Percentiles rank a stretch among this genome's conserved stretches.
Evolutionary conservation across 2,329 filamentous ascomycete species (phyloP).

Genomic region (Cladosporium velox): DNA sequence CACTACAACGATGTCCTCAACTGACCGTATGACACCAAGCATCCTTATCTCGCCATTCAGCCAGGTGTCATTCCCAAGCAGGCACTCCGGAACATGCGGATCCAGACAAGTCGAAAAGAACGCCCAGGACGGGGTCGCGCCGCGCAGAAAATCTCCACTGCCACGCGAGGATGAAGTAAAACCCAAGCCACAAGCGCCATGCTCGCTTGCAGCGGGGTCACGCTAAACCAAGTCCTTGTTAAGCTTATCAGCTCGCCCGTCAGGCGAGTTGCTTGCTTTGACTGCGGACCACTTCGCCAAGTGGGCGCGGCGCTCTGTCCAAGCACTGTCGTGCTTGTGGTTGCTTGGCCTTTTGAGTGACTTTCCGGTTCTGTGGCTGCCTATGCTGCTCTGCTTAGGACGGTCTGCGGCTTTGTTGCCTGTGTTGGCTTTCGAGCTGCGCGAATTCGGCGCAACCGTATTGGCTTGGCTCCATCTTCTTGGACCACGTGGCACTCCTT

Average conservation of each 20-base stretch:
- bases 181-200: slow-evolving; percentile 19
- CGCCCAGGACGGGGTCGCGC: slow-evolving; percentile 10
- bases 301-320: slow-evolving; percentile 15
- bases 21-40: not conserved
- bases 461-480: slow-evolving; percentile 2
- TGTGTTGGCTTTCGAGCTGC: not conserved
- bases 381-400: not conserved
- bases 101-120: slow-evolving; percentile 18
- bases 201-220: slow-evolving; percentile 15
- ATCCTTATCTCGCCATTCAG: not conserved
- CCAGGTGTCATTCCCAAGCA: slow-evolving; percentile 5
- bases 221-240: slow-evolving; percentile 20
- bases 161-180: slow-evolving; percentile 21
- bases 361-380: not conserved
- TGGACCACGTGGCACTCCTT: slow-evolving; percentile 7
- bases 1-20: not conserved
- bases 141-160: slow-evolving; percentile 13
- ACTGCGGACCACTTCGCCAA: slow-evolving; percentile 19
- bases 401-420: slow-evolving; percentile 4
- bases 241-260: slow-evolving; percentile 20
- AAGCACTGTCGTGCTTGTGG: slow-evolving; percentile 17
- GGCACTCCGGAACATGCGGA: slow-evolving; percentile 18
- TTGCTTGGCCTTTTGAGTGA: slow-evolving; percentile 17
- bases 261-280: slow-evolving; percentile 21
- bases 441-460: slow-evolving; percentile 14